Evolutionary conservation across 768 basidiomycete species (phyloP).

Genomic region (Mycena amicta): DNA sequence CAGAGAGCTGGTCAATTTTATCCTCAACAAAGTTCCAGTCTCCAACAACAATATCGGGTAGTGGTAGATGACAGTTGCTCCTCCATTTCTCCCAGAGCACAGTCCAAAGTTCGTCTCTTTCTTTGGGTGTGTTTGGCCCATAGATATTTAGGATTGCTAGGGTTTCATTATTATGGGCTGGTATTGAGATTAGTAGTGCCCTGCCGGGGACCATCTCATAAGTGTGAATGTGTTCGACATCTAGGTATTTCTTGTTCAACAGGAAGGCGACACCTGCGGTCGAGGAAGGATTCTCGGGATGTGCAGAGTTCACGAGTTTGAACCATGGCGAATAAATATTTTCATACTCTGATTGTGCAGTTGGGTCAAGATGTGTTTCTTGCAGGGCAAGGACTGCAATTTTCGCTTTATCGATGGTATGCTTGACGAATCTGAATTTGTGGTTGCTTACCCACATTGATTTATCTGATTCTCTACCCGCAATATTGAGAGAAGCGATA

Average conservation of each 20-base stretch:
- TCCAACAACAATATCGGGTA: neutral
- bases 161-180: constrained; percentile 6
- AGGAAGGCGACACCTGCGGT: constrained; percentile 20
- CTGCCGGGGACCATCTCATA: constrained; percentile 12
- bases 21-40: constrained; percentile 14
- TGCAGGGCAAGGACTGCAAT: constrained; percentile 20
- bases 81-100: neutral
- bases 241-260: constrained; percentile 12
- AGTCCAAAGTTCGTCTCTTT: neutral
- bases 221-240: neutral
- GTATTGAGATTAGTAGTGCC: constrained; percentile 2
- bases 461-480: constrained; percentile 1
- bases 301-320: neutral
- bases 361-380: constrained; percentile 23
- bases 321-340: neutral
- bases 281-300: neutral
- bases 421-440: constrained; percentile 23
- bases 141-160: constrained; percentile 22
- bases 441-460: neutral
- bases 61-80: neutral
- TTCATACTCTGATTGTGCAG: neutral
- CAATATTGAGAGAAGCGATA: constrained; percentile 14
- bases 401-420: constrained; percentile 5
- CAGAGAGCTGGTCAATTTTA: neutral
- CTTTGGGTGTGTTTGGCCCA: constrained; percentile 10